Conservation (phyloP, 805 yeast genomes). For the Yamadazyma akitaensis region DNA sequence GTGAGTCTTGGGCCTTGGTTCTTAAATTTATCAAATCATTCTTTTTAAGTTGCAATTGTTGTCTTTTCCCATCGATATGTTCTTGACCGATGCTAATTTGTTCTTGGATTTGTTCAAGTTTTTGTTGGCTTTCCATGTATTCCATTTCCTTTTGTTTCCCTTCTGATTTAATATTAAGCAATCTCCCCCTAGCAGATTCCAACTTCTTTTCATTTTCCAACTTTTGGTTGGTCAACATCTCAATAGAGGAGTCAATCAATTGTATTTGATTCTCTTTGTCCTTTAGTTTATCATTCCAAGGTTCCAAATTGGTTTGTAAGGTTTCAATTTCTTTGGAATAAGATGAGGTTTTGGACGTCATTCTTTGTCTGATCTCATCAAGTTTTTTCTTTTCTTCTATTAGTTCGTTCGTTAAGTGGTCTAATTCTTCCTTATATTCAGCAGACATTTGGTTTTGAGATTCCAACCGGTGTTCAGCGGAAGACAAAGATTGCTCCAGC, state of each 20-base stretch:
- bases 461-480: constrained; percentile 46
- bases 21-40: constrained; percentile 50
- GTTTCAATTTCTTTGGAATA: constrained; percentile 62
- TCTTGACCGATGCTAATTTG: constrained; percentile 58
- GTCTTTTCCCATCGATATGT: constrained; percentile 50
- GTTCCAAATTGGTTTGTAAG: constrained; percentile 67
- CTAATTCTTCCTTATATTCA: constrained; percentile 44
- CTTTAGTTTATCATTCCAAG: constrained; percentile 72
- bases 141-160: constrained; percentile 50
- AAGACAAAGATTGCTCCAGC: constrained; percentile 43
- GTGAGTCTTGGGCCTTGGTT: constrained; percentile 66
- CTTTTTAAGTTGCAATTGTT: constrained; percentile 52
- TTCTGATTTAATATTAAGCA: constrained; percentile 44
- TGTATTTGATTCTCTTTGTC: constrained; percentile 61
- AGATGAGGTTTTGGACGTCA: constrained; percentile 71
- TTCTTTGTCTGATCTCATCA: constrained; percentile 58
- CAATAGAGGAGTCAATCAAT: constrained; percentile 63
- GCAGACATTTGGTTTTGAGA: constrained; percentile 43
- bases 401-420: constrained; percentile 43
- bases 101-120: constrained; percentile 45
- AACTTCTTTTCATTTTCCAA: constrained; percentile 37
- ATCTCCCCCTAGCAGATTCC: constrained; percentile 39
- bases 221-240: constrained; percentile 50
- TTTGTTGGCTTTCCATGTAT: constrained; percentile 43
- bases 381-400: constrained; percentile 53